Evolutionary conservation across 192 early-diverging fungal species (phyloP).

Genomic region (Coemansia sp.): DNA sequence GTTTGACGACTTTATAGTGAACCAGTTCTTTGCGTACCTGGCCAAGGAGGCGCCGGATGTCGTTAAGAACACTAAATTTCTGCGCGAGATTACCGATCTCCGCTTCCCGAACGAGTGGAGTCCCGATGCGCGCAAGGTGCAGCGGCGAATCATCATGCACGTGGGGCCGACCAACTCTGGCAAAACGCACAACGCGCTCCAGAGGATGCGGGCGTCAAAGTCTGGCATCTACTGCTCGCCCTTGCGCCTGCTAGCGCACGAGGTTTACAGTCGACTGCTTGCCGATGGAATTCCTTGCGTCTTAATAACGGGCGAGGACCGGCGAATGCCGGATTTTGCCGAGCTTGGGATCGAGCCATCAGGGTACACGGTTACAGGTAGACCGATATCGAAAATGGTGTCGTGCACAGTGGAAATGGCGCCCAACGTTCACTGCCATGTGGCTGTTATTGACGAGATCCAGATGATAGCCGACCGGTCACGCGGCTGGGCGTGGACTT

Average conservation of each 20-base stretch:
- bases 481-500: conserved; percentile 97
- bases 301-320: conserved; percentile 92
- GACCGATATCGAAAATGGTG: conserved; percentile 54
- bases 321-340: conserved; percentile 58
- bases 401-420: conserved; percentile 95
- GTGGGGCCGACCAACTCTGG: conserved; percentile 98
- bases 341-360: conserved; percentile 22
- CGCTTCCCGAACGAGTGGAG: conserved; percentile 83
- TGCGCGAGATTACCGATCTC: conserved; percentile 73
- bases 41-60: conserved; percentile 48
- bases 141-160: conserved; percentile 86
- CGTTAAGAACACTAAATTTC: conserved; percentile 46
- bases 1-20: conserved; percentile 31
- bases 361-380: conserved; percentile 17
- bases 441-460: conserved; percentile 97
- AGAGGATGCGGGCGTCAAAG: conserved; percentile 62
- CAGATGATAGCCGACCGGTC: conserved; percentile 89
- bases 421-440: conserved; percentile 60
- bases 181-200: conserved; percentile 89
- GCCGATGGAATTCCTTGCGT: conserved; percentile 73
- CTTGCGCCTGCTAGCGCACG: conserved; percentile 88
- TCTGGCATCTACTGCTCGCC: conserved; percentile 89
- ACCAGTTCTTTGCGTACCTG: conserved; percentile 57
- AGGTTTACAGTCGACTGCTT: conserved; percentile 89
- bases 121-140: conserved; percentile 69